Base-by-base conservation (phyloP, 2,329 filamentous ascomycete genomes). In the Chrysoporthe austroafricana region DNA sequence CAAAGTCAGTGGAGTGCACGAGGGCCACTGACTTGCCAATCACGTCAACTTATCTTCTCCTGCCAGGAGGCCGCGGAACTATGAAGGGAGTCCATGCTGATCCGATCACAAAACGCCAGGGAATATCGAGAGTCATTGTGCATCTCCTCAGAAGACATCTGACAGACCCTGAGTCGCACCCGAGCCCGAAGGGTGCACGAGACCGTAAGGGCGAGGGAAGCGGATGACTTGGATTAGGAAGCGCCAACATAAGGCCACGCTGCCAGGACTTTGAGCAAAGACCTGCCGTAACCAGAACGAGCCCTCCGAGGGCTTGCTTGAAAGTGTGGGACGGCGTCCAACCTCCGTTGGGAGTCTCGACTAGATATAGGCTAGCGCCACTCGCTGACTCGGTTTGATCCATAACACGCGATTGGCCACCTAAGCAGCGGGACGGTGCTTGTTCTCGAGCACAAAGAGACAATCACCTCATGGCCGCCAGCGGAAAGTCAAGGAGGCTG, bases 381-480 rank as follows among this genome's bases (percentile, higher is more conserved):
- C 39, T n/a, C n/a, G 26, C 16, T 21, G 32, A 26, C 43, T 48
- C 9, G 42, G 21, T 18, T 16, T 21, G 62, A 57, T 64, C 62
- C 34, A 50, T 64, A 64, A 58, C 26, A 63, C 62, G 62, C 62
- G 39, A 59, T 65, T 52, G 63, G 63, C 46, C 54, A 32, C 56
- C 44, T 43, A 5, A 9, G 46, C 59, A 44, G 39, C 14, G 39
- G 21, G 50, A 54, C 26, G 16, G 32, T 14, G 7, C 26, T 21
- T 34, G 32, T 21, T 13, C 50, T n/a, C 6, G 56, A 42, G 16
- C 34, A 58, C 56, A 58, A 42, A 54, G 56, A 39, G 34, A 16
- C 56, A 18, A 18, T 58, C 56, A 58, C 34, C 36, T 63, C 11
- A 48, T 44, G 18, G 34, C 18, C 39, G 4, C 39, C 14, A 13